These are phyloP conservation scores for Colletotrichum cuscutae DNA, from an alignment of 2,329 filamentous ascomycete species.

Conservation along the genomic window DNA sequence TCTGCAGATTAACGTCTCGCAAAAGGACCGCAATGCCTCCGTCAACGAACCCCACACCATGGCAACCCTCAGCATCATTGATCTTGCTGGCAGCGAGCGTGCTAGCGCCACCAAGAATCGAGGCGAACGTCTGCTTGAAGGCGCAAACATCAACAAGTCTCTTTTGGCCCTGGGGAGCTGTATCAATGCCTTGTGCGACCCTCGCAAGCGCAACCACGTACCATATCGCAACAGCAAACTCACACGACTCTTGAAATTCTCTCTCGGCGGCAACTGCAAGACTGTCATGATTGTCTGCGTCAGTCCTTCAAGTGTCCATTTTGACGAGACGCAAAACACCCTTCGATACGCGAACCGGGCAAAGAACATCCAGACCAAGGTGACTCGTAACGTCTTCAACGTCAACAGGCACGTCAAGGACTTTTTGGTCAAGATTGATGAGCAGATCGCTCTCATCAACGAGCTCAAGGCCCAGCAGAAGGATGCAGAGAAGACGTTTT, in stretches of 20 bases:
- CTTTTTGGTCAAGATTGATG: slow-evolving; percentile 98
- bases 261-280: slow-evolving; percentile 96
- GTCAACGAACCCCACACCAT: slow-evolving; percentile 97
- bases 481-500: slow-evolving; percentile 83
- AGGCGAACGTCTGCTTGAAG: slow-evolving; percentile 89
- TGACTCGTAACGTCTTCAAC: slow-evolving; percentile 98
- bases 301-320: slow-evolving; percentile 94
- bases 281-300: slow-evolving; percentile 99
- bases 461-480: slow-evolving; percentile 94
- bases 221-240: slow-evolving; percentile 98
- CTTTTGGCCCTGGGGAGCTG: slow-evolving; percentile 93
- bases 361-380: slow-evolving; percentile 99
- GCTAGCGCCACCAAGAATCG: slow-evolving; percentile 97
- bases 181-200: slow-evolving; percentile 97
- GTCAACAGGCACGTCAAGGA: slow-evolving; percentile 99
- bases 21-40: slow-evolving; percentile 92
- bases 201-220: slow-evolving; percentile 90
- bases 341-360: slow-evolving; percentile 96
- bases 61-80: slow-evolving; percentile 98
- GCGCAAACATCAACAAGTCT: slow-evolving; percentile 99
- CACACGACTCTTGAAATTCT: slow-evolving; percentile 95
- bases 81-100: slow-evolving; percentile 94
- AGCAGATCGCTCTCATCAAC: slow-evolving; percentile 97
- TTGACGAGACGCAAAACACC: slow-evolving; percentile 98
- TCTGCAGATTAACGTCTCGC: slow-evolving; percentile 94